These are phyloP conservation scores for Fraxinus latifolia DNA, from an alignment of 305 asterid genomes.

Conservation along the genomic window DNA sequence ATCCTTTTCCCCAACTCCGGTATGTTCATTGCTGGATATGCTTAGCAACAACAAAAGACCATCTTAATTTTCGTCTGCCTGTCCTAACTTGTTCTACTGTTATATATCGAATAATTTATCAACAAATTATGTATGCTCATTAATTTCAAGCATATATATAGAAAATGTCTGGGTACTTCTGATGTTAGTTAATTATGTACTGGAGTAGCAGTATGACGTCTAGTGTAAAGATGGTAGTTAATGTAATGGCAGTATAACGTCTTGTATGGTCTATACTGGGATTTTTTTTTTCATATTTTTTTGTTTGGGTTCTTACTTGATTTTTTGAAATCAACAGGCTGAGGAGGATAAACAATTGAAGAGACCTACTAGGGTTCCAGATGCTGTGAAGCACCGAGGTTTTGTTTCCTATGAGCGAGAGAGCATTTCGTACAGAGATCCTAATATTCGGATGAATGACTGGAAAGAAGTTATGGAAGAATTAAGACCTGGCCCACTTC, in stretches of 20 bases:
- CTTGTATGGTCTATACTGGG: not conserved
- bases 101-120: not conserved
- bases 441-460: constrained; percentile 67
- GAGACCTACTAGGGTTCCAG: constrained; percentile 72
- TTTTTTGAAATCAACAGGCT: constrained; percentile 40
- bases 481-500: constrained; percentile 77
- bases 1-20: not conserved
- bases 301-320: not conserved
- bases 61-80: not conserved
- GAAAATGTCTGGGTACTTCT: not conserved
- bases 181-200: not conserved
- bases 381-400: constrained; percentile 84
- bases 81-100: not conserved
- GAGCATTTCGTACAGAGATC: constrained; percentile 82
- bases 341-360: constrained; percentile 37
- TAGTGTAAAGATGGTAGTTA: not conserved
- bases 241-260: not conserved
- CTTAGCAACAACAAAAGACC: not conserved
- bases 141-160: not conserved
- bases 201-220: not conserved
- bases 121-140: not conserved
- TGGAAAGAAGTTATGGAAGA: constrained; percentile 96
- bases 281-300: not conserved
- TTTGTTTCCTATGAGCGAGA: constrained; percentile 91
- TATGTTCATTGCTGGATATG: not conserved